Evolutionary conservation across 2,329 filamentous ascomycete genomes (phyloP), one percentile per base, ranked within the genome.

Genomic region (Alternaria postmessia): DNA sequence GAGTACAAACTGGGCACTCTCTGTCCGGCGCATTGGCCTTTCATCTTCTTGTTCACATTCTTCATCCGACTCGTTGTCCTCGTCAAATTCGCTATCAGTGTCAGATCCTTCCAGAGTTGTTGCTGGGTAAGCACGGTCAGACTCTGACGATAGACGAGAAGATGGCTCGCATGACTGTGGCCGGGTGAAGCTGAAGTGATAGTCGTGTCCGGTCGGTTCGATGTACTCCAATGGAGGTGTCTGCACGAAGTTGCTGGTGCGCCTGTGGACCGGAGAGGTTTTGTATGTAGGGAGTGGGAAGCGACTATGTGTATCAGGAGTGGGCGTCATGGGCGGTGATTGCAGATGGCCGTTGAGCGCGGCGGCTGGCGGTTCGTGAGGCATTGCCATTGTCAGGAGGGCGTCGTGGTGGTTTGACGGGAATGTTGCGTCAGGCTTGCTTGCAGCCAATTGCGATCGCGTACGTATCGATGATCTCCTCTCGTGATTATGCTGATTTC

Each of bases 171-270:
- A 67, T 46, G 76, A 75, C 51, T 74, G 75, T 12, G 75, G 73
- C 14, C 75, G 73, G 22, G 73, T 76, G 66, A 78, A 80, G 34
- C 69, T 69, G 67, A 79, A 79, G 36, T 74, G 69, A 30, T 73
- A 72, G 16, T 72, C 71, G 48, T 74, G 57, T 22, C 75, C 76
- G 46, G 69, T 79, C 30, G 78, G 78, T 52, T 73, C 65, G 39
- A 78, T 79, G 59, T 71, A 75, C 54, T 79, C 78, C 34, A 77
- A 57, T 30, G 76, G 76, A 22, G 78, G 78, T 46, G 78, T 78
- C 34, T 78, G 74, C 20, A 69, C 67, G 41, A 71, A 59, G 47
- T 69, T 72, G 47, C 66, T 66, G 69, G 75, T 74, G 48, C 73
- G 74, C 65, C 76, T 78, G 65, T 75, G 74, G 32, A 70, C 61